phyloP scores from a whole-genome alignment of 176 grass and related monocot species.

The Microstegium vimineum region DNA sequence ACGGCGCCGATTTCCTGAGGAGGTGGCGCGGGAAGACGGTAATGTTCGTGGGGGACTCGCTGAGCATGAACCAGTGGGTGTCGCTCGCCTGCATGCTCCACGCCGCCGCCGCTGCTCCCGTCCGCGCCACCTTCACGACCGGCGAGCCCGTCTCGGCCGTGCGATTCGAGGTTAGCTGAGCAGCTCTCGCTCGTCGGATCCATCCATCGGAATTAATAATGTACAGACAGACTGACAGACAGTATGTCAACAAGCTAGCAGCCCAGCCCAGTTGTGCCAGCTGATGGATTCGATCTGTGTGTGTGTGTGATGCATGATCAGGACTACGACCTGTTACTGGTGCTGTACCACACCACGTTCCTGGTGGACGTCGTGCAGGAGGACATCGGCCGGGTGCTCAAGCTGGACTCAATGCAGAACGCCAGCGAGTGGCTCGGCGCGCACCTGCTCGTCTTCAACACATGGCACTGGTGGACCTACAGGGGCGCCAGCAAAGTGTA shows the following conservation, averaged over 20 bases:
- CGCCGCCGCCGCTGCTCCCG: conserved; percentile 16
- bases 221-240: too few relatives aligned
- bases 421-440: conserved; percentile 33
- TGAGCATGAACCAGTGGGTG: conserved; percentile 64
- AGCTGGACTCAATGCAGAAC: conserved; percentile 36
- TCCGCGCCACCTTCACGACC: background rate
- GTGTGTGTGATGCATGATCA: background rate
- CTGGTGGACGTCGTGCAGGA: conserved; percentile 46
- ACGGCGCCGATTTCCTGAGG: conserved; percentile 42
- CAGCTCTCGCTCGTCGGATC: background rate
- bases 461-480: conserved; percentile 67
- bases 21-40: conserved; percentile 64
- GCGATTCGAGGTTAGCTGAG: conserved; percentile 42
- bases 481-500: conserved; percentile 47
- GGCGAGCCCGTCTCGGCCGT: conserved; percentile 25
- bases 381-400: conserved; percentile 39
- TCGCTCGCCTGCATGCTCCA: conserved; percentile 71
- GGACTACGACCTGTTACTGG: conserved; percentile 40
- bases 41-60: conserved; percentile 76
- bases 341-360: conserved; percentile 39
- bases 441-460: conserved; percentile 62
- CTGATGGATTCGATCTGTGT: too few relatives aligned
- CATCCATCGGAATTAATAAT: too few relatives aligned
- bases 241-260: too few relatives aligned
- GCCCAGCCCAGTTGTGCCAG: too few relatives aligned